A percentile compares a stretch with the other conserved stretches of the same genome.
Conservation (phyloP, 139 green algal species). For the Auxenochlorella pyrenoidosa region DNA sequence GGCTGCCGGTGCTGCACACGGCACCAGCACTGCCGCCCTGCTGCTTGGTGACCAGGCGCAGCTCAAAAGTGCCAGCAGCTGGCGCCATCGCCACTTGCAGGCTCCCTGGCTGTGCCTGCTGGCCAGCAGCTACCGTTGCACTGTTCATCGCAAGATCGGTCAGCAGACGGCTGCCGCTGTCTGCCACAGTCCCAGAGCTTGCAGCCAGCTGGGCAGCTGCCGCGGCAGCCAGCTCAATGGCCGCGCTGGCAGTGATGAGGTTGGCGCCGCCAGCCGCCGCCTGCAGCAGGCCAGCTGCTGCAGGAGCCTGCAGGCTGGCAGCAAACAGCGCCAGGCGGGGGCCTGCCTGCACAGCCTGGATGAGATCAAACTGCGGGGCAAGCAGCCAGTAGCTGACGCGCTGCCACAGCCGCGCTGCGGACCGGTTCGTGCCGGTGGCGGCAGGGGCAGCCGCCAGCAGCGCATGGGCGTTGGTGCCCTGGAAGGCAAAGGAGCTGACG, state of each 20-base stretch:
- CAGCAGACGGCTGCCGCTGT: background rate
- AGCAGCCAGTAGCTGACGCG: slow-evolving; percentile 56
- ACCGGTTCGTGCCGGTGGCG: background rate
- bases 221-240: slow-evolving; percentile 31
- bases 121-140: background rate
- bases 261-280: background rate
- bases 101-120: background rate
- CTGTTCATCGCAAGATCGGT: background rate
- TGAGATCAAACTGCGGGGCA: slow-evolving; percentile 40
- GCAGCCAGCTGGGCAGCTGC: slow-evolving; percentile 10
- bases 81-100: slow-evolving; percentile 13
- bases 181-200: background rate
- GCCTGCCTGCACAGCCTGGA: background rate
- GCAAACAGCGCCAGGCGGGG: slow-evolving; percentile 4
- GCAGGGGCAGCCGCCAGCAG: slow-evolving; percentile 28
- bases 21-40: background rate
- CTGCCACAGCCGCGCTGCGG: slow-evolving; percentile 40
- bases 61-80: slow-evolving; percentile 10
- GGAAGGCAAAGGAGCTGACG: slow-evolving; percentile 88
- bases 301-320: background rate
- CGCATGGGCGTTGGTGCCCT: slow-evolving; percentile 81
- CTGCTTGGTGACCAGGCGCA: background rate
- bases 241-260: slow-evolving; percentile 13
- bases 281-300: slow-evolving; percentile 1
- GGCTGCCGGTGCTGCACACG: background rate